These are phyloP conservation scores for Solanum tarijense DNA, from an alignment of 257 asterid genomes.

Conservation along the genomic window DNA sequence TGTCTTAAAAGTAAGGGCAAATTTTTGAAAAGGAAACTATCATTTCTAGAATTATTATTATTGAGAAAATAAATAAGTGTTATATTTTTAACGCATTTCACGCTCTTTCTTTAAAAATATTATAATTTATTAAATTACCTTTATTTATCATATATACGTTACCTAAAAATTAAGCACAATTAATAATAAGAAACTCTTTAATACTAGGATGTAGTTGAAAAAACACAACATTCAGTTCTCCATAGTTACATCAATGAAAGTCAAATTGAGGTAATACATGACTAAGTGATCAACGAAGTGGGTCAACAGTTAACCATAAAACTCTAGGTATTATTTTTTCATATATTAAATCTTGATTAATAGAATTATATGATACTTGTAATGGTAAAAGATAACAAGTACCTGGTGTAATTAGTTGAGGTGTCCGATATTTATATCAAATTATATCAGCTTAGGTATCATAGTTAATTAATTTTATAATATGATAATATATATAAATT, in stretches of 20 bases:
- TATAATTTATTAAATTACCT: no score
- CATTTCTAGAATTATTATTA: neutral
- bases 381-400: neutral
- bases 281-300: neutral
- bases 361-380: neutral
- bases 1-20: neutral
- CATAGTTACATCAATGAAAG: neutral
- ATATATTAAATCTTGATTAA: neutral
- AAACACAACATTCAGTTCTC: neutral
- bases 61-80: no score
- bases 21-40: neutral
- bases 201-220: neutral
- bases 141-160: no score
- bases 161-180: neutral
- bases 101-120: no score
- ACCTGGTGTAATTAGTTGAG: no score
- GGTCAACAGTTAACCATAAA: fast-evolving
- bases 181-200: neutral
- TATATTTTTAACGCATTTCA: no score
- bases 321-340: neutral
- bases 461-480: neutral
- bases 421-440: neutral
- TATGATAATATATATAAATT: neutral
- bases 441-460: neutral
- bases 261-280: neutral